phyloP scores from a whole-genome alignment of 805 yeast species.

The Gaillardinia entomophila region DNA sequence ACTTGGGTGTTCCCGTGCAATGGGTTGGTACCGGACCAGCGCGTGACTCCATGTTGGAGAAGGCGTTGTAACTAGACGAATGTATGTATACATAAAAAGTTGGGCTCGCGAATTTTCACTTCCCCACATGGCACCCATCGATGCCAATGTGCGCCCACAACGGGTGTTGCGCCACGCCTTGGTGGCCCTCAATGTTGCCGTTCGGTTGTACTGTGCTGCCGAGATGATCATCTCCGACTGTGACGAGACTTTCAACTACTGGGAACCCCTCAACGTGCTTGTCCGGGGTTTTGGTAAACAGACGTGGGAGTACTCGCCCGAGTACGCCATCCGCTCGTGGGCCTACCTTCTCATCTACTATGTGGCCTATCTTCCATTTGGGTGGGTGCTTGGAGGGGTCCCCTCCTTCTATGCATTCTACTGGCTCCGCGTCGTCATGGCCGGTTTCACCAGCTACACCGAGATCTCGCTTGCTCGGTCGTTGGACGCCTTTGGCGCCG shows the following conservation, averaged over 20 bases:
- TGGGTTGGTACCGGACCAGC: constrained; percentile 99
- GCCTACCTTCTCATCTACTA: constrained; percentile 57
- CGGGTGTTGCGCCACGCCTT: neutral
- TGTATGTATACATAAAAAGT: neutral
- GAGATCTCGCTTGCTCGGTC: constrained; percentile 51
- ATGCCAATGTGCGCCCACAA: neutral
- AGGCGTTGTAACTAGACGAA: constrained; percentile 14
- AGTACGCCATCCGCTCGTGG: constrained; percentile 82
- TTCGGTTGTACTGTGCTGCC: constrained; percentile 36
- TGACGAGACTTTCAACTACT: constrained; percentile 87
- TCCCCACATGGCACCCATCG: neutral
- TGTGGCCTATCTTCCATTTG: constrained; percentile 17
- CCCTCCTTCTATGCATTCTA: constrained; percentile 43
- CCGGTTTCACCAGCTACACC: constrained; percentile 34
- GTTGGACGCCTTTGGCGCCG: constrained; percentile 32
- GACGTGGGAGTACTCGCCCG: constrained; percentile 96
- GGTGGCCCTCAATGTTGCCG: constrained; percentile 7
- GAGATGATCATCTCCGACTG: constrained; percentile 80
- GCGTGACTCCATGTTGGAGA: constrained; percentile 84
- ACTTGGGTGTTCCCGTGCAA: constrained; percentile 74
- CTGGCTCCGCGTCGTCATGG: constrained; percentile 38
- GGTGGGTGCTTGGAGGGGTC: constrained; percentile 8
- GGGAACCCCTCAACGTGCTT: constrained; percentile 86
- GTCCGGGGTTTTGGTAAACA: constrained; percentile 83
- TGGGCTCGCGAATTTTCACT: neutral